Base-by-base conservation (phyloP, 2,329 filamentous ascomycete species). In the Chrysosporium keratinophilum region DNA sequence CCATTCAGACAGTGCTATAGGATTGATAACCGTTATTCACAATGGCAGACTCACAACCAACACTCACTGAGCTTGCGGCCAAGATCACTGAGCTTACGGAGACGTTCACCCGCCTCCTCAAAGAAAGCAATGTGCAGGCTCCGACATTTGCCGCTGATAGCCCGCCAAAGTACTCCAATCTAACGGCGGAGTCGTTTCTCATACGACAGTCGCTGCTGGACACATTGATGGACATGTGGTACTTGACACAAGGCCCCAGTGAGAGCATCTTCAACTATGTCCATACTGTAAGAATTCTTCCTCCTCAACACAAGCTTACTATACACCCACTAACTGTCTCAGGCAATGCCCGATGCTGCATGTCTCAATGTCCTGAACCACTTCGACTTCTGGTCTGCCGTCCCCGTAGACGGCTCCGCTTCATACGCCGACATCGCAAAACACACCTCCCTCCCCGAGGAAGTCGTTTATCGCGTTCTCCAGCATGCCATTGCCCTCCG, bases 301-400 rank as follows among this genome's bases (percentile, higher is more conserved):
- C 20, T n/a, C 31, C 7, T 19, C 2, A 12, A n/a, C 42, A 6
- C 33, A 31, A 14, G 5, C 5, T 9, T 15, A 35, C 14, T 6
- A n/a, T 19, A 14, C 3, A 11, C 17, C 31, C 33, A 5, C 37
- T 54, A 17, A 49, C 19, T 28, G 20, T 5, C 35, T 23, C 14
- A 75, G 73, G 66, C 62, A 34, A 68, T 75, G 46, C 74, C 74
- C 1, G 74, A 77, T 56, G 66, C 70, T 2, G 67, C 72, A 5
- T 60, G 64, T 10, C 67, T 78, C 37, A 75, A 76, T 58, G 64
- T 76, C 12, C 64, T 52, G 14, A 78, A 78, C 60, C 66, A 75
- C 57, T 78, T 78, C 60, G 65, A 78, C 59, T 77, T 79, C 59
- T 78, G 75, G 74, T 65, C 69, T 10, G 71, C 74, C 4, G 75